These are phyloP conservation scores for Hyphopichia homilentoma DNA, from an alignment of 805 yeast species.

Conservation along the genomic window DNA sequence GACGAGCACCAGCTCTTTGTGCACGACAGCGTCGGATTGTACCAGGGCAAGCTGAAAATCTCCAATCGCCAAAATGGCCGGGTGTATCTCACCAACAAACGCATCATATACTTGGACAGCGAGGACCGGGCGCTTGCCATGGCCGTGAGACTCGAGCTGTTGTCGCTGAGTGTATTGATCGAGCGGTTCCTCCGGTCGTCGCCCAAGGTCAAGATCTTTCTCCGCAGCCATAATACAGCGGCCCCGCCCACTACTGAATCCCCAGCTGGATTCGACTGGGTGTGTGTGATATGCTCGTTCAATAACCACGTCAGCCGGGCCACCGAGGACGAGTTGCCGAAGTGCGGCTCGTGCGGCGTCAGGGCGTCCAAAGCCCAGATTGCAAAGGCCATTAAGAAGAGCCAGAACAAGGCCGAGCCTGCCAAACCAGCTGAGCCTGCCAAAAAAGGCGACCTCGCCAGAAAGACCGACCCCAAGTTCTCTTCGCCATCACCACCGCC, in stretches of 20 bases:
- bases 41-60: slow-evolving; percentile 71
- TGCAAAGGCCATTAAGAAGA: slow-evolving; percentile 10
- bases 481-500: slow-evolving; percentile 1
- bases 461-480: background rate
- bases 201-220: slow-evolving; percentile 58
- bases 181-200: slow-evolving; percentile 70
- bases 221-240: slow-evolving; percentile 7
- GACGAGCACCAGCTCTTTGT: slow-evolving; percentile 31
- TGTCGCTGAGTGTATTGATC: slow-evolving; percentile 8
- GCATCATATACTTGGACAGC: slow-evolving; percentile 73
- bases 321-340: slow-evolving; percentile 21
- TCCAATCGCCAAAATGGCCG: slow-evolving; percentile 68
- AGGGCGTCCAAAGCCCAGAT: slow-evolving; percentile 12
- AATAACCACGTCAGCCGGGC: slow-evolving; percentile 40
- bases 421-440: slow-evolving; percentile 3
- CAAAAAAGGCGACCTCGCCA: slow-evolving; percentile 3
- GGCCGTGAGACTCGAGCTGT: slow-evolving; percentile 33
- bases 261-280: slow-evolving; percentile 51
- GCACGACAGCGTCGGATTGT: slow-evolving; percentile 57
- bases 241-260: background rate
- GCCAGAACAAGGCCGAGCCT: slow-evolving; percentile 3
- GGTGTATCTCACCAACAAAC: slow-evolving; percentile 65
- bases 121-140: slow-evolving; percentile 25
- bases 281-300: slow-evolving; percentile 85
- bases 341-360: slow-evolving; percentile 40